Evolutionary conservation across 441 rosid genomes (phyloP), one percentile per base, ranked within the genome.

Genomic region (Sinapis alba): DNA sequence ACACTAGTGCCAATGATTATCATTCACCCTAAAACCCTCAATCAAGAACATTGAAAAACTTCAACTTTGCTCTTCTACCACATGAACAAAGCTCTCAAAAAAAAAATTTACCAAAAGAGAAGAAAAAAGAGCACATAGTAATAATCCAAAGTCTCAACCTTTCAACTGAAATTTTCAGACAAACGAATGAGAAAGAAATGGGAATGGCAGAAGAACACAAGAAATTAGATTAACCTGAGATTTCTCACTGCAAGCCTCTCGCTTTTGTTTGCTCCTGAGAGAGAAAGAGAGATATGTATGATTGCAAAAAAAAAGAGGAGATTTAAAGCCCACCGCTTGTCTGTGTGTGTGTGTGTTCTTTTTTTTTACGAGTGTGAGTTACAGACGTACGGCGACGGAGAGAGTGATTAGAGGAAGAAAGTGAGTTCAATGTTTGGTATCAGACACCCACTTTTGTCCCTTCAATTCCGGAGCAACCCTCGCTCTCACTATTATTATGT

Each of bases 401-500:
- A 47, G 73, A 68, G 78, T 66, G 8, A 74, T 45, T 65, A 41
- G 51, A 16, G 65, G 57, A 45, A 59, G 58, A 74, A 74, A 74
- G 78, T 45, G 68, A 24, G 18, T 28, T 41, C 28, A 60, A 23
- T 20, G 71, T 62, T 75, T 75, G 79, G 79, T 68, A 61, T 2
- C 2, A 61, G 51, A 57, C 38, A 3, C 38, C 36, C 74, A 76
- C 74, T 69, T 76, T 69, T 76, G 59, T 26, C 74, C 78, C 77
- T 6, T 62, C 79, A 69, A 19, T 76, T 20, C 79, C 79, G 79
- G 70, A 76, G 74, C n/a, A 12, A 76, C 68, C 38, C 65, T 69
- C 74, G 54, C 1, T 54, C 23, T 21, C 0, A 7, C 45, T 38
- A 11, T 38, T 12, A n/a, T n/a, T n/a, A n/a, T n/a, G n/a, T n/a